A percentile compares a stretch with the other conserved stretches of the same genome.
These are phyloP conservation scores for Pilatotrama ljubarskyi DNA, from an alignment of 768 basidiomycete genomes.

Conservation along the genomic window DNA sequence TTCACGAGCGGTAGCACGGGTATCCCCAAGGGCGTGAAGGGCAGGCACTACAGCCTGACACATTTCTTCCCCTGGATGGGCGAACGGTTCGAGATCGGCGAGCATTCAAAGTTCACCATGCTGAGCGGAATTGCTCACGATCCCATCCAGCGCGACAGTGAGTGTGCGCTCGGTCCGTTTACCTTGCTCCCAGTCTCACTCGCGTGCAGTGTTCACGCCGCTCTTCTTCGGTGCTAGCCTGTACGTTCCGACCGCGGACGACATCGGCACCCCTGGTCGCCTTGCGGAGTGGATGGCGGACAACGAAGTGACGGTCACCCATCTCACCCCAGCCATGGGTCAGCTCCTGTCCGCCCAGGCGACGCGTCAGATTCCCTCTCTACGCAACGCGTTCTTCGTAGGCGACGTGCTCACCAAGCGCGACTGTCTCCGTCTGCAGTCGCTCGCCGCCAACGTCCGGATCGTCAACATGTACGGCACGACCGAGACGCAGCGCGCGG, in stretches of 20 bases:
- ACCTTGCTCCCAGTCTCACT: background rate
- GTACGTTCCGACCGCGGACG: slow-evolving; percentile 94
- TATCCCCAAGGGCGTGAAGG: slow-evolving; percentile 96
- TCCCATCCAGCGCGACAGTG: slow-evolving; percentile 98
- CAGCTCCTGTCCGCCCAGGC: slow-evolving; percentile 93
- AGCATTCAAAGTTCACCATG: slow-evolving; percentile 92
- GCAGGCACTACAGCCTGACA: slow-evolving; percentile 92
- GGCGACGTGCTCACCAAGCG: slow-evolving; percentile 99
- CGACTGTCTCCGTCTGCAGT: slow-evolving; percentile 91
- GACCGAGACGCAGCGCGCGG: slow-evolving; percentile 98
- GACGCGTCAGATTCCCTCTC: slow-evolving; percentile 77
- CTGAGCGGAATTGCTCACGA: slow-evolving; percentile 98
- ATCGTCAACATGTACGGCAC: slow-evolving; percentile 99
- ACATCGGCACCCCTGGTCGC: slow-evolving; percentile 94
- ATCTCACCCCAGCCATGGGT: slow-evolving; percentile 98
- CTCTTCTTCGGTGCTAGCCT: slow-evolving; percentile 95
- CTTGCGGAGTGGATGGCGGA: slow-evolving; percentile 99
- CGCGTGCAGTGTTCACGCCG: slow-evolving; percentile 86
- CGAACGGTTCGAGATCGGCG: slow-evolving; percentile 71
- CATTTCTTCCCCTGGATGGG: slow-evolving; percentile 99
- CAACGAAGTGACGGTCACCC: slow-evolving; percentile 89
- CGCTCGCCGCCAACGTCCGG: slow-evolving; percentile 85
- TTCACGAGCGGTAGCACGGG: slow-evolving; percentile 98
- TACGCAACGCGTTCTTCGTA: slow-evolving; percentile 94
- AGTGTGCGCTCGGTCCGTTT: slow-evolving; percentile 37